Conservation (phyloP, 371 early-diverging fungal species). For the Gilbertella persicaria region DNA sequence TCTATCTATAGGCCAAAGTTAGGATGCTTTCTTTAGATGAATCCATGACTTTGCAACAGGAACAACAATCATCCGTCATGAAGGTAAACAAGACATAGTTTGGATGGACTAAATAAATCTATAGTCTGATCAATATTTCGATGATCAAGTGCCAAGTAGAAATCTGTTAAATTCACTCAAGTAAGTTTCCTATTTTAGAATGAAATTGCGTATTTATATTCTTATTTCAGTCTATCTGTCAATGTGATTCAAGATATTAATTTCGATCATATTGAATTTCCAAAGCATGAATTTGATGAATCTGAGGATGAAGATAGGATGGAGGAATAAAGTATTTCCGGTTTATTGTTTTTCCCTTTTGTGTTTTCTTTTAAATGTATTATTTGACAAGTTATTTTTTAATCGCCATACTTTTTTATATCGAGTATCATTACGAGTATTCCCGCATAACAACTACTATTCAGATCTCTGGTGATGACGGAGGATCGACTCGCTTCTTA, state of each 20-base stretch:
- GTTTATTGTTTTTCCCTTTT: not conserved
- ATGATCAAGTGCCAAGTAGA: conserved; percentile 2
- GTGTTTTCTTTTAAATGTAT: not conserved
- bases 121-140: conserved; percentile 8
- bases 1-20: conserved; percentile 18
- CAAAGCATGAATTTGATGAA: conserved; percentile 3
- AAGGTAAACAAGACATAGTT: conserved; percentile 15
- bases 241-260: conserved; percentile 12
- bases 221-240: conserved; percentile 9
- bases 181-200: conserved; percentile 2
- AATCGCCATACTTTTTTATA: conserved; percentile 19
- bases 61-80: conserved; percentile 13
- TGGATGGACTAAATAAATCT: no score
- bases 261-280: conserved; percentile 11
- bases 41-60: conserved; percentile 17
- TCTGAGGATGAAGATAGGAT: conserved; percentile 8
- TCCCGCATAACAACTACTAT: conserved; percentile 16
- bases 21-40: conserved; percentile 26
- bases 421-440: conserved; percentile 34
- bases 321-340: not conserved
- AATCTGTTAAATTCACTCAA: conserved; percentile 11
- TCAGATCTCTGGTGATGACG: conserved; percentile 37
- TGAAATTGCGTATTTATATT: not conserved
- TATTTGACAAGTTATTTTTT: conserved; percentile 8
- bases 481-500: conserved; percentile 29